Percentiles rank a stretch among this genome's conserved stretches.
phyloP scores from a whole-genome alignment of 306 rosid species.

The Mucuna pruriens region DNA sequence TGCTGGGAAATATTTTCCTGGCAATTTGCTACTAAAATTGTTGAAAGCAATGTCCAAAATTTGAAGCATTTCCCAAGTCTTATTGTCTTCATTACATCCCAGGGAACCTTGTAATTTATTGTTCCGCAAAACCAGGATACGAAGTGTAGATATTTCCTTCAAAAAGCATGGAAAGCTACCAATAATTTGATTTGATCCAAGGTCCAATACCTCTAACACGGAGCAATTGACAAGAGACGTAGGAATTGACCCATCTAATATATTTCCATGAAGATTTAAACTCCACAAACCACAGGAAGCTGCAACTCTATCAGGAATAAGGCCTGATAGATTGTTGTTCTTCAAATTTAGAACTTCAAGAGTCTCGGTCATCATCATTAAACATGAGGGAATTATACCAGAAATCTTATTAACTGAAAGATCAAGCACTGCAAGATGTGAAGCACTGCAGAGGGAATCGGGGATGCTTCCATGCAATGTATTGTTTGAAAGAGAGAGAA shows the following conservation, averaged over 20 bases:
- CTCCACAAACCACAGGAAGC: conserved; percentile 26
- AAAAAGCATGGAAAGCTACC: conserved; percentile 44
- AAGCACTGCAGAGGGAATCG: background rate
- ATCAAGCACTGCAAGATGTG: background rate
- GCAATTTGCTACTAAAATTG: conserved; percentile 42
- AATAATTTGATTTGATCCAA: conserved; percentile 35
- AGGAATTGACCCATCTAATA: conserved; percentile 36
- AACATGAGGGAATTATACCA: conserved; percentile 24
- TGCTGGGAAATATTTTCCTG: background rate
- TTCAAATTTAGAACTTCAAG: conserved; percentile 25
- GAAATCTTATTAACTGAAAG: background rate
- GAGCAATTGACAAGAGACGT: conserved; percentile 36
- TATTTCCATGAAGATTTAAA: conserved; percentile 41
- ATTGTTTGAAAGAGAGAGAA: conserved; percentile 42
- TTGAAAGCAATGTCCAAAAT: conserved; percentile 51
- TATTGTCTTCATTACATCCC: conserved; percentile 1
- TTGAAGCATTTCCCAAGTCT: conserved; percentile 45
- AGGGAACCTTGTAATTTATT: conserved; percentile 40
- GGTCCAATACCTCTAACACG: conserved; percentile 23
- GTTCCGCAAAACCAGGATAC: conserved; percentile 44
- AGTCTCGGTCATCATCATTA: background rate
- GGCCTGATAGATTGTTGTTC: conserved; percentile 30
- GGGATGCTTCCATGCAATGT: conserved; percentile 35
- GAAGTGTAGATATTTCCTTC: conserved; percentile 28
- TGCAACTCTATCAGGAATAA: conserved; percentile 26